These are phyloP conservation scores for Colletotrichum filicis DNA, from an alignment of 2,329 filamentous ascomycete species.

Conservation along the genomic window DNA sequence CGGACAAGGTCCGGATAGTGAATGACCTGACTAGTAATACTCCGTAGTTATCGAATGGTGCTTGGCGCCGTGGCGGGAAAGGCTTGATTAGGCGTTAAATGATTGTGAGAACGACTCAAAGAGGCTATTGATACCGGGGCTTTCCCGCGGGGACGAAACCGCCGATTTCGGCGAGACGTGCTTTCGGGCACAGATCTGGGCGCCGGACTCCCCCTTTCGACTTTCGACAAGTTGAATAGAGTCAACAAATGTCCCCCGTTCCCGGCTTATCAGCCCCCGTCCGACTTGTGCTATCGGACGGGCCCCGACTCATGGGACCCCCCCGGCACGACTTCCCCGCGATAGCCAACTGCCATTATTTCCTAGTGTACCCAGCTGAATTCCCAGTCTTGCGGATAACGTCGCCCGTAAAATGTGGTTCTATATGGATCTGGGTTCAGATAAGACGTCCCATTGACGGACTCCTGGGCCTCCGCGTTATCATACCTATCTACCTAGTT, in stretches of 20 bases:
- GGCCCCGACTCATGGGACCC: background rate
- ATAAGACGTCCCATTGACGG: constrained; percentile 18
- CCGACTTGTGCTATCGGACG: background rate
- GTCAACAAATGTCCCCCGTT: background rate
- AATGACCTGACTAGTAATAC: background rate
- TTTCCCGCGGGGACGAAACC: constrained; percentile 26
- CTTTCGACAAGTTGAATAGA: background rate
- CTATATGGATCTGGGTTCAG: background rate
- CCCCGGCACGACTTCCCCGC: constrained; percentile 2
- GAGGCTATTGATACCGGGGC: background rate
- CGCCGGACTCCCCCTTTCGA: background rate
- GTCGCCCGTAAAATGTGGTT: constrained; percentile 1
- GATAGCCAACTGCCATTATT: constrained; percentile 5
- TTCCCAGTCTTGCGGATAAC: constrained; percentile 7
- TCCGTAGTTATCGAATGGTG: too few relatives aligned
- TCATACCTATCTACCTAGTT: constrained; percentile 12
- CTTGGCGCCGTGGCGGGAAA: background rate
- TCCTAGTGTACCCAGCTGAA: background rate
- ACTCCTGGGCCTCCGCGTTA: constrained; percentile 6
- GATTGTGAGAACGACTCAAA: background rate
- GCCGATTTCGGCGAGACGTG: constrained; percentile 27
- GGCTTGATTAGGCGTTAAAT: constrained; percentile 23
- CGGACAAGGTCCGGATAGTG: background rate
- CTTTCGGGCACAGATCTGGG: constrained; percentile 17
- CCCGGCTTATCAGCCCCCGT: constrained; percentile 13